Evolutionary conservation across 2,329 filamentous ascomycete species (phyloP).

Genomic region (Exophiala viscosa): DNA sequence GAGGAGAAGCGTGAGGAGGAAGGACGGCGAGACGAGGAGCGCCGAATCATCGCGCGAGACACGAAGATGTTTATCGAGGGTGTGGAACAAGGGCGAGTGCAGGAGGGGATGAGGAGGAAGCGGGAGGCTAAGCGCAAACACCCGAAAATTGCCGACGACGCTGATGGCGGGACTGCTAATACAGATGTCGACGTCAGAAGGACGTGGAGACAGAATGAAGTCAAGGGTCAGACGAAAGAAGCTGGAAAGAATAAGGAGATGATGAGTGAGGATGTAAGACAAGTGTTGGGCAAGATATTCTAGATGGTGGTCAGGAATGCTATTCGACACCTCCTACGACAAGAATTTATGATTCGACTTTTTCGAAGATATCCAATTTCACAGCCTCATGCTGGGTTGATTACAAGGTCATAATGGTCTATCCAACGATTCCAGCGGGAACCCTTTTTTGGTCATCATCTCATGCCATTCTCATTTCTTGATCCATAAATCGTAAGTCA

Average conservation of each 20-base stretch:
- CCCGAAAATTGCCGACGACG: slow-evolving; percentile 16
- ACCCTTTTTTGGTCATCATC: no score
- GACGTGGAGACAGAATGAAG: slow-evolving; percentile 44
- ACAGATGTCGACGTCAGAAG: slow-evolving; percentile 25
- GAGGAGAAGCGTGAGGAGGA: slow-evolving; percentile 42
- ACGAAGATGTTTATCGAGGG: slow-evolving; percentile 43
- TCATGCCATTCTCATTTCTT: slow-evolving; percentile 22
- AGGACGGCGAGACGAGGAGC: slow-evolving; percentile 40
- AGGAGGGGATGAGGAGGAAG: slow-evolving; percentile 45
- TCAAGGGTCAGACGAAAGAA: slow-evolving; percentile 27
- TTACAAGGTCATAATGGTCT: no score
- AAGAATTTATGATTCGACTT: no score
- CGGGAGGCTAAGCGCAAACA: slow-evolving; percentile 37
- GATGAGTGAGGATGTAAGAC: slow-evolving; percentile 40
- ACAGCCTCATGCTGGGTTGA: no score
- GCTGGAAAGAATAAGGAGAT: slow-evolving; percentile 27
- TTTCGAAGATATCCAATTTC: no score
- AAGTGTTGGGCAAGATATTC: slow-evolving; percentile 47
- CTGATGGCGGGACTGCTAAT: slow-evolving; percentile 16
- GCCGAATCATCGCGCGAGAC: slow-evolving; percentile 41
- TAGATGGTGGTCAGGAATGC: slow-evolving; percentile 30
- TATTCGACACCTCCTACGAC: no score
- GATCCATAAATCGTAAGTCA: slow-evolving; percentile 5
- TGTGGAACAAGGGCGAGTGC: slow-evolving; percentile 32
- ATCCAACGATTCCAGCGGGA: no score